Base-by-base conservation (phyloP, 768 basidiomycete species). In the Saitozyma podzolica region DNA sequence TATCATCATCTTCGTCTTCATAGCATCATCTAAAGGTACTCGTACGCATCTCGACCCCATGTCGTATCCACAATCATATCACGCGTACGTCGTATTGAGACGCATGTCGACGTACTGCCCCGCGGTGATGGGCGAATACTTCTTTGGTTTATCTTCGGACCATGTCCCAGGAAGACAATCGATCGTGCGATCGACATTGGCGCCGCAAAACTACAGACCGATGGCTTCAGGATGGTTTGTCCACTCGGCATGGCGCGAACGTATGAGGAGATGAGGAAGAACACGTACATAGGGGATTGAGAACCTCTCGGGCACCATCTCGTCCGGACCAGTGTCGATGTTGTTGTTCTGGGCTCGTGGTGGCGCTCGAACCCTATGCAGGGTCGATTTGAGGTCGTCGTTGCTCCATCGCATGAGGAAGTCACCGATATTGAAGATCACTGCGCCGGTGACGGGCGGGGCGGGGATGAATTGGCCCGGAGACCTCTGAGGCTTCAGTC, bases 251-350 rank as follows among this genome's bases (percentile, higher is more conserved):
- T n/a, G n/a, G n/a, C n/a, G n/a, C n/a, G n/a, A n/a, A n/a, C n/a
- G n/a, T n/a, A 37, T 41, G 29, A 54, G 51, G 14, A 16, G 41
- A 8, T 39, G 8, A n/a, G 14, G 7, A 40, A 17, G 8, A 10
- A 1, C 16, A 58, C 64, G 53, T 20, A 65, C 64, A 68, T 86
- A 87, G 41, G 87, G 86, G 63, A 87, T 87, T 0, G 86, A 87
- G 67, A 85, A 87, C 37, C 86, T 80, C 41, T 83, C 82, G 1
- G 83, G 84, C 0, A 83, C 81, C 76, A 83, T 82, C 49, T 76
- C 76, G n/a, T 58, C 61, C 39, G 29, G 65, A n/a, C n/a, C n/a
- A n/a, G n/a, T n/a, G n/a, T n/a, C n/a, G n/a, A n/a, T n/a, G n/a
- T n/a, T n/a, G n/a, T n/a, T n/a, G n/a, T n/a, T n/a, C n/a, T n/a